Base-by-base conservation (phyloP, 2,329 filamentous ascomycete genomes). In the Alternaria panax region DNA sequence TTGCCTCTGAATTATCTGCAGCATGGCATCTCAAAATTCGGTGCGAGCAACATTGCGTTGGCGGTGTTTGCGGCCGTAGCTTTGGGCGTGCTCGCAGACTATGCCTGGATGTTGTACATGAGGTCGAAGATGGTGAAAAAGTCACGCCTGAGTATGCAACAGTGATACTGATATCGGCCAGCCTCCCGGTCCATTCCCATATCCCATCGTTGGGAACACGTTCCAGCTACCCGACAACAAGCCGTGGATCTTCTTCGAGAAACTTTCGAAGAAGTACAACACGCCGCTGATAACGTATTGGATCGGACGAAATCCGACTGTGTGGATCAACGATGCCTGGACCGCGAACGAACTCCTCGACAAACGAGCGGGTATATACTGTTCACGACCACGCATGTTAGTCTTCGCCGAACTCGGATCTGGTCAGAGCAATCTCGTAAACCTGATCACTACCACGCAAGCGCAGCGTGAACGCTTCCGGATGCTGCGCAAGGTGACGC, bases 161-260 rank as follows among this genome's bases (percentile, higher is more conserved):
- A 7, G 14, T 20, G 11, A 25, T 30, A 34, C 45, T 57, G 32
- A 59, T 32, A 20, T 40, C 30, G 8, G 20, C 56, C 53, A 85
- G 83, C 85, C 85, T 1, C 85, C 85, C 2, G 85, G 85, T 0
- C 85, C 85, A 1, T 78, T 85, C 3, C 85, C 85, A 2, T 79
- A 79, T 61, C 85, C 85, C 5, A 79, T 87, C 30, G 75, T 87
- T 4, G 85, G 85, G 32, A 87, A 86, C 66, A 87, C 84, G 0
- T 85, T 84, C 56, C 80, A 81, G 60, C 78, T 87, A 4, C 85
- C 85, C 1, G 79, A 83, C 24, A 79, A 77, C 55, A 86, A 87
- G 66, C 85, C 85, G 2, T 87, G 85, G 85, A 79, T 86, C 24
- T 84, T 83, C 71, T 86, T 87, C 63, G 84, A 87, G 54, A 69